phyloP scores from a whole-genome alignment of 805 yeast species.

The Cyberlindnera suaveolens region DNA sequence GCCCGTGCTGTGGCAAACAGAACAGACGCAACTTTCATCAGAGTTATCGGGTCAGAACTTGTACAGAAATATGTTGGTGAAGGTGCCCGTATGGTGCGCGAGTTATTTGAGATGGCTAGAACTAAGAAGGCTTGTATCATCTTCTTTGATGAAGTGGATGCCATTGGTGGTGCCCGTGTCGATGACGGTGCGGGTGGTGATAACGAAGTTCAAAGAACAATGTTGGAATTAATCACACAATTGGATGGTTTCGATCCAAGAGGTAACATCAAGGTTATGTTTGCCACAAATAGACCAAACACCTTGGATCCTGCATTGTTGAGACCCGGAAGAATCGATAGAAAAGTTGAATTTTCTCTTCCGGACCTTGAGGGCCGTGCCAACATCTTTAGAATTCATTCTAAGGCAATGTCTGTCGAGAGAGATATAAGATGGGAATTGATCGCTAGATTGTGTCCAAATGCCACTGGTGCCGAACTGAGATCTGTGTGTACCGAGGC shows the following conservation, averaged over 20 bases:
- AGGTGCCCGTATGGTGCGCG: constrained; percentile 99
- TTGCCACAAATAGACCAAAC: constrained; percentile 97
- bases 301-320: constrained; percentile 95
- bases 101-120: constrained; percentile 97
- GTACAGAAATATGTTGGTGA: constrained; percentile 99
- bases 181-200: constrained; percentile 99
- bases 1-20: constrained; percentile 99
- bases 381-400: constrained; percentile 92
- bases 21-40: constrained; percentile 96
- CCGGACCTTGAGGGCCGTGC: constrained; percentile 99
- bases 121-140: constrained; percentile 97
- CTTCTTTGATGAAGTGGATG: constrained; percentile 97
- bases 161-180: constrained; percentile 99
- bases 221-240: constrained; percentile 97
- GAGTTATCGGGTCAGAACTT: constrained; percentile 97
- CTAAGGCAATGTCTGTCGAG: constrained; percentile 96
- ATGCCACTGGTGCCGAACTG: constrained; percentile 97
- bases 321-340: constrained; percentile 98
- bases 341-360: constrained; percentile 93
- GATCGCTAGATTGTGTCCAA: constrained; percentile 94
- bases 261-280: constrained; percentile 98
- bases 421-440: constrained; percentile 98
- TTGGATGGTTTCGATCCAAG: constrained; percentile 98
- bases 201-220: constrained; percentile 97
- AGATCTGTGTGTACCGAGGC: constrained; percentile 99